These are phyloP conservation scores for Trichoderma gracile DNA, from an alignment of 2,329 filamentous ascomycete genomes.

Conservation along the genomic window DNA sequence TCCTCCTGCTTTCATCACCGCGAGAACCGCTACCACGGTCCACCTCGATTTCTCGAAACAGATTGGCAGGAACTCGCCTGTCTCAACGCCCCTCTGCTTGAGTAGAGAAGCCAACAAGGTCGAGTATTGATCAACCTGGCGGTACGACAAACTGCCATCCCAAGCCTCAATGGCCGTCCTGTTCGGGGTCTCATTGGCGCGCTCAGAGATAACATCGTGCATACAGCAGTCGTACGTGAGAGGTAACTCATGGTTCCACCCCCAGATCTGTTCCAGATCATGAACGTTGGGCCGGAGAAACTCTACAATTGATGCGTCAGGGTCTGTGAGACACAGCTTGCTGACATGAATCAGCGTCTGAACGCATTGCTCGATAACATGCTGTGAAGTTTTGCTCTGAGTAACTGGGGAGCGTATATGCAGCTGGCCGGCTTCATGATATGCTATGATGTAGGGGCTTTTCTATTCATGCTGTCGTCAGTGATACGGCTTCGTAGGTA, in stretches of 20 bases:
- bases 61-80: constrained; percentile 34
- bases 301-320: background rate
- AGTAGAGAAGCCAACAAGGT: background rate
- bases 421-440: background rate
- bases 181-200: constrained; percentile 9
- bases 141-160: constrained; percentile 23
- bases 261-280: constrained; percentile 16
- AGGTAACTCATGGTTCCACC: constrained; percentile 20
- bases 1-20: constrained; percentile 39
- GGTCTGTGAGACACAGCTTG: background rate
- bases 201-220: constrained; percentile 5
- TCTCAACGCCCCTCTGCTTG: background rate
- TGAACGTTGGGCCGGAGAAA: background rate
- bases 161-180: constrained; percentile 18
- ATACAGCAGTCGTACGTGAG: constrained; percentile 1
- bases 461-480: background rate
- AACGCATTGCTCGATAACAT: background rate
- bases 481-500: background rate
- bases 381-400: background rate
- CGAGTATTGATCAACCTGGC: constrained; percentile 6
- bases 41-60: constrained; percentile 39
- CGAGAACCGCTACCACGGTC: constrained; percentile 37
- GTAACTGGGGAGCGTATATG: background rate
- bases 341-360: background rate
- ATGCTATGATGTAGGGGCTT: background rate